Conservation (phyloP, 2,329 filamentous ascomycete genomes). For the Sporothrix globosa region DNA sequence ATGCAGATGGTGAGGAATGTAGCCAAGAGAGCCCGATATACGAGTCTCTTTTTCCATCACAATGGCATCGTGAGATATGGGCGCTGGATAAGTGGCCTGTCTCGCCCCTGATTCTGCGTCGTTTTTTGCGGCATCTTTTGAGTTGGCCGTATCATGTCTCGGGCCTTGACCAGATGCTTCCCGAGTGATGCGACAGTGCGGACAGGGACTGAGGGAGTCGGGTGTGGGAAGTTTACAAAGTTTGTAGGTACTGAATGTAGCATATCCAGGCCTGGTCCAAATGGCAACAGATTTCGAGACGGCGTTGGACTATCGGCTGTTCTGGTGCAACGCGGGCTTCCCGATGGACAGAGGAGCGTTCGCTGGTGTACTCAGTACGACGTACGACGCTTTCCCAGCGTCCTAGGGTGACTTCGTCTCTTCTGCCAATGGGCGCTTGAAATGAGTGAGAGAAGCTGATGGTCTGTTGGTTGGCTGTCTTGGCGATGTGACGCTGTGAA, state of each 20-base stretch:
- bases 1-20: not conserved
- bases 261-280: no score
- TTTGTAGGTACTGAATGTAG: no score
- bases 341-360: constrained; percentile 6
- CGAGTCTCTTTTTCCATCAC: not conserved
- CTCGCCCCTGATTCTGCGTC: not conserved
- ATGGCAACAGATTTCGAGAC: constrained; percentile 14
- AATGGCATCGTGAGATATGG: constrained; percentile 11
- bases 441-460: not conserved
- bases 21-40: not conserved
- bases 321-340: constrained; percentile 11
- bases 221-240: not conserved
- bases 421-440: constrained; percentile 6
- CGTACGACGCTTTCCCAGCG: no score
- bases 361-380: no score
- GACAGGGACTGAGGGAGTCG: not conserved
- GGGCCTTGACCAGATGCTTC: constrained; percentile 2
- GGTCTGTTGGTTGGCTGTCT: constrained; percentile 20
- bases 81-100: constrained; percentile 12
- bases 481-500: constrained; percentile 23
- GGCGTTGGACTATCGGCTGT: not conserved
- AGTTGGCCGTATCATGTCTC: not conserved
- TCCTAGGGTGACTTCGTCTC: not conserved
- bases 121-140: not conserved
- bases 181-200: not conserved